phyloP scores from a whole-genome alignment of 2,329 filamentous ascomycete genomes.

The Aspergillus glaucus region DNA sequence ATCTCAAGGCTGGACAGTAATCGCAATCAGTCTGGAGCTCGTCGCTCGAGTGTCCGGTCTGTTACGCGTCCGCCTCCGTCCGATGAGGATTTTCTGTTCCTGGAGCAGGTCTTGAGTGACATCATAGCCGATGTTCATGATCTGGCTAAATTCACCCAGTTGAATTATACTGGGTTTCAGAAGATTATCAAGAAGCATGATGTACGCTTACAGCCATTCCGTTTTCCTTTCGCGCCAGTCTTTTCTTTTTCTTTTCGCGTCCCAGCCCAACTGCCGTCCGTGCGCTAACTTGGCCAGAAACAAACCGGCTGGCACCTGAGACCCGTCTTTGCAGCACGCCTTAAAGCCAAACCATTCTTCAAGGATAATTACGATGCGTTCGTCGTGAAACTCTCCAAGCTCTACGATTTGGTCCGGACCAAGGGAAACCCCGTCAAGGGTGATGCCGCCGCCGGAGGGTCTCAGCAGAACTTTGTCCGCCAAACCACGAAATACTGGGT shows the following conservation, averaged over 20 bases:
- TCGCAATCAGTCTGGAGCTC: constrained; percentile 35
- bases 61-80: constrained; percentile 45
- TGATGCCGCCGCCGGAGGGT: constrained; percentile 83
- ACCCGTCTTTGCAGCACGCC: constrained; percentile 88
- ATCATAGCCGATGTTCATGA: constrained; percentile 98
- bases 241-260: neutral
- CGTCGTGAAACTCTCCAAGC: constrained; percentile 85
- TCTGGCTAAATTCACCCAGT: constrained; percentile 92
- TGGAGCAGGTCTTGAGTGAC: constrained; percentile 93
- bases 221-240: neutral
- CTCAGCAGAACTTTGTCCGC: constrained; percentile 90
- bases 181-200: constrained; percentile 99
- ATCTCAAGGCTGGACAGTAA: constrained; percentile 63
- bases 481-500: constrained; percentile 99
- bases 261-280: neutral
- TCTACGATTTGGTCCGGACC: constrained; percentile 92
- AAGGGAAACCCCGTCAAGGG: constrained; percentile 88
- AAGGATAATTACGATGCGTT: constrained; percentile 98
- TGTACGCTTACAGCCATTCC: constrained; percentile 44
- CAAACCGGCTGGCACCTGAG: constrained; percentile 86
- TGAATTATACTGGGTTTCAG: constrained; percentile 98
- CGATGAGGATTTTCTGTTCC: constrained; percentile 87
- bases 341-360: constrained; percentile 97
- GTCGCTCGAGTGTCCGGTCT: constrained; percentile 23
- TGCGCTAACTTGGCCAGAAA: constrained; percentile 57